Base-by-base conservation (phyloP, 768 basidiomycete species). In the Russula ochroleuca region DNA sequence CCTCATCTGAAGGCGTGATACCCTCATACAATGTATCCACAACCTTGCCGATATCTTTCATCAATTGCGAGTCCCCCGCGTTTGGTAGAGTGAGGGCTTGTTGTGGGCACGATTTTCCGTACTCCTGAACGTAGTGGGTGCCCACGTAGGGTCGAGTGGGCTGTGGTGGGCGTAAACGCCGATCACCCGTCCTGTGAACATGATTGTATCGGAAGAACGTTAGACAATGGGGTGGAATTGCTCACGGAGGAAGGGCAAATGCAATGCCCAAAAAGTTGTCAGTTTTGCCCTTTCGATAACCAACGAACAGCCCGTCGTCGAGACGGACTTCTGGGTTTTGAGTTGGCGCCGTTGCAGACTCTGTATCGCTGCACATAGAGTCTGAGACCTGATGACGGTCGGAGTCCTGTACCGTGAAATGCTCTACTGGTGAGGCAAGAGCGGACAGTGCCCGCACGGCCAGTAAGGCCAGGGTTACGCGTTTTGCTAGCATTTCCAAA, bases 241-340 rank as follows among this genome's bases (percentile, higher is more conserved):
- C 75, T 28, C 68, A 80, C 77, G 75, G 77, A 41, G 77, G 73
- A 31, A 72, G 62, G 14, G 78, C 76, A 45, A 75, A 80, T 0
- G 76, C 79, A 19, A 81, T 77, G 7, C 79, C 80, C 0, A 79
- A 67, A 62, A 76, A 80, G 14, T 69, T 56, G 7, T 70, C 66
- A 0, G 75, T 69, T 21, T 50, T 56, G 7, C 72, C 75, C 2
- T 65, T 66, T 14, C 63, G 40, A 1, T 61, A 1, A 2, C 77
- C 77, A 33, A 67, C 67, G 56, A 77, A 73, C 6, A 70, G 65
- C 0, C 70, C 76, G 13, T 63, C 65, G 38, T 73, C 70, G 7
- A 78, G 73, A 21, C 28, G 57, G 23, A 76, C 72, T 35, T 60
- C 61, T 35, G 68, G 61, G 28, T 14, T 2, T 1, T 7, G 5